Evolutionary conservation across 2,329 filamentous ascomycete genomes (phyloP), one percentile per base, ranked within the genome.

Genomic region (Ophiostoma angusticollis): DNA sequence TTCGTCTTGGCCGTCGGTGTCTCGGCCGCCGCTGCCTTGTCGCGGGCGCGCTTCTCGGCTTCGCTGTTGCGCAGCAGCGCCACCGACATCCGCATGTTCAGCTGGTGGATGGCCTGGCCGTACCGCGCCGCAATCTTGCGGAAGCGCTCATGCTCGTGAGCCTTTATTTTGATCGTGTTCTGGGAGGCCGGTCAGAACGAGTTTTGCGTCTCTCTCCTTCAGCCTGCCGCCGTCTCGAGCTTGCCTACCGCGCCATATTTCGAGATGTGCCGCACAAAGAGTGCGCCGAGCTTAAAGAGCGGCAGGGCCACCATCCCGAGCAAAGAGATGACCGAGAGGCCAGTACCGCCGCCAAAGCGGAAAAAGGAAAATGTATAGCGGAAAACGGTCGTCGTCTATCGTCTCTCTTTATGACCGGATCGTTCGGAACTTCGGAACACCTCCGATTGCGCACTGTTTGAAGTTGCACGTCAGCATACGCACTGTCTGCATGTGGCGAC

Each of bases 121-220:
- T 78, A 77, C 42, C 59, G 63, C 31, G 74, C 74, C 31, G 75
- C 75, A 45, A 78, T 70, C 6, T 56, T 56, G 41, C 75, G 72
- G 54, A 80, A 79, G 31, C 65, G 59, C 2, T 68, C 65, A 49
- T 80, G 75, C 31, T 79, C 74, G 50, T 80, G 75, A 34, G 75
- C 76, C 55, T 76, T 74, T 23, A 62, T 59, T 53, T 80, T 80
- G 52, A 80, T 80, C 47, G 62, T 73, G 54, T 79, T 80, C 75
- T 80, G 45, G 14, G 11, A 12, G 16, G 11, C 13, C 8, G 24
- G 3, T 6, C 14, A n/a, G n/a, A n/a, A n/a, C n/a, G n/a, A n/a
- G n/a, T n/a, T n/a, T n/a, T n/a, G n/a, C n/a, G n/a, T n/a, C n/a
- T n/a, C n/a, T n/a, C n/a, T n/a, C n/a, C n/a, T n/a, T n/a, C n/a